Evolutionary conservation across 2,329 filamentous ascomycete genomes (phyloP).

Genomic region (Colletotrichum kahawae): DNA sequence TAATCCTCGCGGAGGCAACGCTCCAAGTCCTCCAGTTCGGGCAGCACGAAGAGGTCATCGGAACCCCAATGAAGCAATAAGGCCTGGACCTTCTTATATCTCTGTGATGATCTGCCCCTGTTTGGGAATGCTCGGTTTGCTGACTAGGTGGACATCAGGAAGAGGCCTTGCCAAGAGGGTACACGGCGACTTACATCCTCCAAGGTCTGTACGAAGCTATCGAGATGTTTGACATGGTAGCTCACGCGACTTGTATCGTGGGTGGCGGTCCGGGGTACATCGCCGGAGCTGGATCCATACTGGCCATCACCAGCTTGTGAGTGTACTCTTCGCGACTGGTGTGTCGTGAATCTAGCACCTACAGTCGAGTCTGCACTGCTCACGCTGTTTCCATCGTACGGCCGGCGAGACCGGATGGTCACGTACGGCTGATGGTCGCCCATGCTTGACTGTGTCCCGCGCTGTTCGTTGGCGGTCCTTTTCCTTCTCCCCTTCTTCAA

Average conservation of each 20-base stretch:
- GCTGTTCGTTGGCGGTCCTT: background rate
- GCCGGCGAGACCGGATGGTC: constrained; percentile 55
- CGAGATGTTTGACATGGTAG: constrained; percentile 62
- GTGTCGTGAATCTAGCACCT: constrained; percentile 33
- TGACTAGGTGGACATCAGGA: constrained; percentile 41
- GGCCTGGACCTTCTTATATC: constrained; percentile 60
- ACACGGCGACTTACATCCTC: constrained; percentile 52
- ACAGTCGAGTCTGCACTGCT: constrained; percentile 55
- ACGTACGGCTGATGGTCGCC: constrained; percentile 50
- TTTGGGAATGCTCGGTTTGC: constrained; percentile 63
- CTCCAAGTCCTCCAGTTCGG: constrained; percentile 61
- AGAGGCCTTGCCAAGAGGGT: background rate
- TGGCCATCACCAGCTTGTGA: constrained; percentile 29
- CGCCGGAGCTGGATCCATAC: constrained; percentile 49
- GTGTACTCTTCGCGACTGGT: constrained; percentile 13
- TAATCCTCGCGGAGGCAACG: constrained; percentile 60
- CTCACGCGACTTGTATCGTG: constrained; percentile 63
- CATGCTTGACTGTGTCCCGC: background rate
- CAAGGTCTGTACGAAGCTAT: constrained; percentile 58
- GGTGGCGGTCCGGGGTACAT: constrained; percentile 48
- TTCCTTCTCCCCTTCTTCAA: background rate
- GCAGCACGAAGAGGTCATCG: constrained; percentile 63
- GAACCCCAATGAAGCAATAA: constrained; percentile 63
- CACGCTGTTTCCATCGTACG: constrained; percentile 49
- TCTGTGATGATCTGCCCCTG: constrained; percentile 53